Evolutionary conservation across 2,329 filamentous ascomycete genomes (phyloP), one percentile per base, ranked within the genome.

Genomic region (Penicillium vulpinum): DNA sequence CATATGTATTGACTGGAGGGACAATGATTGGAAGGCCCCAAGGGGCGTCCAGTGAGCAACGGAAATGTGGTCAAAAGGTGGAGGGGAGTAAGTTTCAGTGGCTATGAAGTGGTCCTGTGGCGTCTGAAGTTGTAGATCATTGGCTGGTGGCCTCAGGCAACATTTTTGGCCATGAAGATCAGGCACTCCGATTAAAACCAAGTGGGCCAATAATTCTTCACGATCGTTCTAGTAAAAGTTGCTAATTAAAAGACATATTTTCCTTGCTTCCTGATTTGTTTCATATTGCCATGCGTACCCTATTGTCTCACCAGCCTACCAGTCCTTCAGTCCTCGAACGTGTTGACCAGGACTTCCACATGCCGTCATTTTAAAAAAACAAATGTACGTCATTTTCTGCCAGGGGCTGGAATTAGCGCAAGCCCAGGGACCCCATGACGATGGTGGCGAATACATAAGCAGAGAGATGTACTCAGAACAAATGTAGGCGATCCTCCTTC

Each of bases 91-190:
- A 22, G 39, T 56, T 44, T 45, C 26, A 46, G 40, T 56, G 53
- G 47, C 40, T 56, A 16, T 28, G 26, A 15, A 1, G 40, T 46
- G 47, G 36, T 24, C 21, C 33, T 26, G 48, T 56, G 54, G 54
- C 54, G 47, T 50, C 11, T 31, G 21, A 51, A 13, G n/a, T n/a
- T 22, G 35, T 15, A 28, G 16, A 28, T 46, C 21, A 56, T 56
- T 56, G 40, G 48, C 29, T n/a, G 1, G 5, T 36, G 15, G 28
- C 54, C 54, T 52, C 16, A 56, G 54, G 48, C 48, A 21, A 38
- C 16, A 46, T 18, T 29, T 35, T 38, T 41, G 28, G 41, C 48
- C 40, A 4, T 31, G 31, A 38, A 56, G 16, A 31, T 45, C 53
- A 51, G 53, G 47, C 47, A 51, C 31, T 9, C 21, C 5, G 2